These are phyloP conservation scores for Russula vinacea DNA, from an alignment of 768 basidiomycete species.

Conservation along the genomic window DNA sequence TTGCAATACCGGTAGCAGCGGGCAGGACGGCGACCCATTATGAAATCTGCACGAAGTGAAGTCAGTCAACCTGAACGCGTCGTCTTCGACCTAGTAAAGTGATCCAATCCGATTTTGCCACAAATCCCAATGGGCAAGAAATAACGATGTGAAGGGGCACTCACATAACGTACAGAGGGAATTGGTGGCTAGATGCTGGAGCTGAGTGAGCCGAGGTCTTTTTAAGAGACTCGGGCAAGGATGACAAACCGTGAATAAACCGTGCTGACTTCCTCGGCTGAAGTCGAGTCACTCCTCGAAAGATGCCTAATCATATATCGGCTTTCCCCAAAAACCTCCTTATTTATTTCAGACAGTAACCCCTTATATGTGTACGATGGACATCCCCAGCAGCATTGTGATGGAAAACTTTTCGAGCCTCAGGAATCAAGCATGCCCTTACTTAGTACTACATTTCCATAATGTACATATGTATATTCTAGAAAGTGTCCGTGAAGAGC, in stretches of 20 bases:
- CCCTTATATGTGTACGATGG: too few relatives aligned
- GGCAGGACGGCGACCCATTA: slow-evolving; percentile 96
- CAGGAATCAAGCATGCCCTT: too few relatives aligned
- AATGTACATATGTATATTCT: too few relatives aligned
- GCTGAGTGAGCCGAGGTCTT: background rate
- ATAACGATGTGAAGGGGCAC: background rate
- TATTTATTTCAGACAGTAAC: too few relatives aligned
- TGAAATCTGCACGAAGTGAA: slow-evolving; percentile 10
- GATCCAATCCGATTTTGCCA: slow-evolving; percentile 18
- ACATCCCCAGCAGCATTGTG: too few relatives aligned
- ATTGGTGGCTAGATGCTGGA: background rate
- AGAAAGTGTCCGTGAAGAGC: background rate
- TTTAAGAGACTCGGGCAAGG: slow-evolving; percentile 11
- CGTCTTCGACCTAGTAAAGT: background rate
- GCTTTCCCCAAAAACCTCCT: too few relatives aligned
- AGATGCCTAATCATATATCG: too few relatives aligned
- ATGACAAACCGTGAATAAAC: slow-evolving; percentile 13
- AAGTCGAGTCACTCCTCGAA: too few relatives aligned
- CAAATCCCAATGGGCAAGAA: background rate
- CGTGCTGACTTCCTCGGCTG: slow-evolving; percentile 26
- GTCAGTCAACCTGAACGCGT: slow-evolving; percentile 4
- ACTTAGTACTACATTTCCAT: too few relatives aligned
- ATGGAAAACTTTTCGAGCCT: too few relatives aligned
- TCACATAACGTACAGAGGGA: slow-evolving; percentile 14
- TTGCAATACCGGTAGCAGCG: slow-evolving; percentile 99